These are phyloP conservation scores for Gossypium lobatum DNA, from an alignment of 441 rosid genomes.

Conservation along the genomic window DNA sequence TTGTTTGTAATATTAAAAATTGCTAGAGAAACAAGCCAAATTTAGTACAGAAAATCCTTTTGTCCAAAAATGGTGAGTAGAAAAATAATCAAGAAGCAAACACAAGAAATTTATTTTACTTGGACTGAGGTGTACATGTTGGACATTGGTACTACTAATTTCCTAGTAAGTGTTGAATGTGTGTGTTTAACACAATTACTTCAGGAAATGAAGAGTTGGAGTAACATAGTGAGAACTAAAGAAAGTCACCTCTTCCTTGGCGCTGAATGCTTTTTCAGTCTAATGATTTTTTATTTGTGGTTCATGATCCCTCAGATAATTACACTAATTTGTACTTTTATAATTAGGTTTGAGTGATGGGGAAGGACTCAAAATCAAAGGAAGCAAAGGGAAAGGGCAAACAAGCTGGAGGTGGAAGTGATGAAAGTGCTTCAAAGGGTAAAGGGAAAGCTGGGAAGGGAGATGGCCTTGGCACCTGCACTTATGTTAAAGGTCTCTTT, in stretches of 20 bases:
- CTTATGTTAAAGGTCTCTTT: slow-evolving; percentile 80
- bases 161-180: background rate
- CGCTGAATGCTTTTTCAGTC: background rate
- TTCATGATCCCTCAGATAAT: background rate
- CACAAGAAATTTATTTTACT: background rate
- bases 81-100: background rate
- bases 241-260: too few relatives aligned
- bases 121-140: background rate
- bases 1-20: background rate
- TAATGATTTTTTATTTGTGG: background rate
- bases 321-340: background rate
- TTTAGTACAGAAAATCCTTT: background rate
- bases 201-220: background rate
- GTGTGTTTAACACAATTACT: too few relatives aligned
- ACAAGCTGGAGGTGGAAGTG: slow-evolving; percentile 70
- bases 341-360: slow-evolving; percentile 43
- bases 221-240: too few relatives aligned
- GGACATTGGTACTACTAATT: background rate
- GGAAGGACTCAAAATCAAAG: slow-evolving; percentile 67
- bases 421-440: slow-evolving; percentile 69
- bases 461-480: slow-evolving; percentile 93
- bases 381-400: slow-evolving; percentile 81
- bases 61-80: background rate
- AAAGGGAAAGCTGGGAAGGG: slow-evolving; percentile 93
- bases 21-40: background rate